Evolutionary conservation across 192 early-diverging fungal genomes (phyloP).

Genomic region (Physocladia obscura): DNA sequence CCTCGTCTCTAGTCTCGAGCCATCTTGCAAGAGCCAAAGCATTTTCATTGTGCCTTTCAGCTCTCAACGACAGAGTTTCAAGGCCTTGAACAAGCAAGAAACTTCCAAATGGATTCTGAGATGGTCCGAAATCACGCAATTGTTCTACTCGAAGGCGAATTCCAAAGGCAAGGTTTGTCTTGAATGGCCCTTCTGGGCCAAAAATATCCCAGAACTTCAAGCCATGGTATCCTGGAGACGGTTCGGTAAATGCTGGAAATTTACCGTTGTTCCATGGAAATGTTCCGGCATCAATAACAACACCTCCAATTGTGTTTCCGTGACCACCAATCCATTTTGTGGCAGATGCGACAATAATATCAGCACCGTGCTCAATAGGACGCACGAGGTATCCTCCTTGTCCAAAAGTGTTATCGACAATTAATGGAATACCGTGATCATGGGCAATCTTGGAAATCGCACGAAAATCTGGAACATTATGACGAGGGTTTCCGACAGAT

Average conservation of each 20-base stretch:
- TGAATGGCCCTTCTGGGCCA: conserved; percentile 67
- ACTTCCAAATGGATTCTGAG: conserved; percentile 81
- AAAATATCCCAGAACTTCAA: conserved; percentile 84
- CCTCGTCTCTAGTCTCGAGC: conserved; percentile 69
- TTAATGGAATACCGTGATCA: conserved; percentile 77
- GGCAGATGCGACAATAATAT: conserved; percentile 90
- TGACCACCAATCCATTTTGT: conserved; percentile 92
- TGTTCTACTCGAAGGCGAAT: conserved; percentile 80
- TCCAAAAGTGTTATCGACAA: conserved; percentile 98
- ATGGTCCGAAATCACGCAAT: conserved; percentile 83
- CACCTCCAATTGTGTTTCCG: conserved; percentile 89
- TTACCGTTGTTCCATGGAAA: conserved; percentile 87
- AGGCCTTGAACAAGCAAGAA: conserved; percentile 88
- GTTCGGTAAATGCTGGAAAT: conserved; percentile 86
- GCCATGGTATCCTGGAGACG: conserved; percentile 81
- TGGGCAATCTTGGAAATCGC: conserved; percentile 81
- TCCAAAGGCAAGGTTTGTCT: conserved; percentile 66
- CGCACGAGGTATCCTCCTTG: conserved; percentile 73
- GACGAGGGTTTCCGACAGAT: conserved; percentile 87
- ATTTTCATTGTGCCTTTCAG: conserved; percentile 81
- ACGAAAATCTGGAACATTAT: conserved; percentile 83
- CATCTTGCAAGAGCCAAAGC: conserved; percentile 76
- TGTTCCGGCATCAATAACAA: conserved; percentile 82
- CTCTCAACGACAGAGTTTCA: conserved; percentile 87
- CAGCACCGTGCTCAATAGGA: conserved; percentile 93